phyloP scores from a whole-genome alignment of 441 rosid species.

The Arabidopsis hybrid region DNA sequence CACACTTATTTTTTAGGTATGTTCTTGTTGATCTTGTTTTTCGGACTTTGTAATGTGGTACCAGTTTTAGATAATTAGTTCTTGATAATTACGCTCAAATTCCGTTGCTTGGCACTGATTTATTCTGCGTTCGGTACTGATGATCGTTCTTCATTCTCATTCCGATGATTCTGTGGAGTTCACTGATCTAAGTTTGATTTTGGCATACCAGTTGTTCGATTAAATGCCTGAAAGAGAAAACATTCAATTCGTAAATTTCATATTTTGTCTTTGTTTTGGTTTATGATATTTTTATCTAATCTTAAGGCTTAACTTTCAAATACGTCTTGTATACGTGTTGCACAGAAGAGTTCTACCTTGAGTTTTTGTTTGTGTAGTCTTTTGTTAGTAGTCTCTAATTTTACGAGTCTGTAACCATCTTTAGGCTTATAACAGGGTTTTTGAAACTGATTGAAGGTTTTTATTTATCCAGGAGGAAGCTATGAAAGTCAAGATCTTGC shows the following conservation, averaged over 20 bases:
- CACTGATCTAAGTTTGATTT: neutral
- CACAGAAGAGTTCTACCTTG: neutral
- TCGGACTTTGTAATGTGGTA: neutral
- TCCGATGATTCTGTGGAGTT: neutral
- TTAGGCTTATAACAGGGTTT: too few species aligned
- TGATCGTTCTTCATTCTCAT: neutral
- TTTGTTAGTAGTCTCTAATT: neutral
- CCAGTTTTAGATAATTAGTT: neutral
- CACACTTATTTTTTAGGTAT: neutral
- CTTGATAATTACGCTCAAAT: neutral
- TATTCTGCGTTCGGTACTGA: neutral
- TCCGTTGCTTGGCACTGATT: neutral
- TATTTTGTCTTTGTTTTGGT: neutral
- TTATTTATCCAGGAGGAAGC: slow-evolving; percentile 48
- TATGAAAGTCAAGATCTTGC: slow-evolving; percentile 86
- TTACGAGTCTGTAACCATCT: neutral
- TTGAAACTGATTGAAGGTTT: slow-evolving; percentile 17
- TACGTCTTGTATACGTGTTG: neutral
- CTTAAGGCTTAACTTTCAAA: neutral
- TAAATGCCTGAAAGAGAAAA: neutral
- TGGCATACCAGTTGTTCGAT: slow-evolving; percentile 25
- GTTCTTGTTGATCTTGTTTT: neutral
- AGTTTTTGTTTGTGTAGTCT: neutral
- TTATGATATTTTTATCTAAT: neutral
- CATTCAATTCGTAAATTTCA: neutral